Evolutionary conservation across 2,329 filamentous ascomycete species (phyloP).

Genomic region (Fusarium denticulatum): DNA sequence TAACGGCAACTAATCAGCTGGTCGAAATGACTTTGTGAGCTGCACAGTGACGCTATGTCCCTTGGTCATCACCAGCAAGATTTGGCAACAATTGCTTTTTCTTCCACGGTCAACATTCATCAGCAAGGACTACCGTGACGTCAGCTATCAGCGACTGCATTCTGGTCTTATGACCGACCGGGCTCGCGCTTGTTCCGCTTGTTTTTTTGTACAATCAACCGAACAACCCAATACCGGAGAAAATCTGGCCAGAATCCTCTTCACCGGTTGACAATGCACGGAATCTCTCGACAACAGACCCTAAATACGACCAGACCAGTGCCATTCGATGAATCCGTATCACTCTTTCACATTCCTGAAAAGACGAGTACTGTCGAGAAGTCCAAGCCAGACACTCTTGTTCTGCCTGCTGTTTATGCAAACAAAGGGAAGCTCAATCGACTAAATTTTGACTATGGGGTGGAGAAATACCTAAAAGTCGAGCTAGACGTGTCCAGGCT

Average conservation of each 20-base stretch:
- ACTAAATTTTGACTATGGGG: not conserved
- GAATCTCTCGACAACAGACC: not conserved
- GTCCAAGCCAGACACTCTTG: rapidly evolving
- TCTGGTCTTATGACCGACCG: rapidly evolving
- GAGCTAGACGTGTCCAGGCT: not conserved
- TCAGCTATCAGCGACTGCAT: rapidly evolving
- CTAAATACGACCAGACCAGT: not conserved
- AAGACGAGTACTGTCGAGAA: rapidly evolving
- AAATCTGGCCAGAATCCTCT: rapidly evolving
- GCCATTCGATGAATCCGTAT: not conserved
- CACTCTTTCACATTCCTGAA: rapidly evolving
- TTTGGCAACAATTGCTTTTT: too few relatives aligned
- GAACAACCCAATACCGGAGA: too few relatives aligned
- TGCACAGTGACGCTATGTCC: not conserved
- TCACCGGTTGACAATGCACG: not conserved
- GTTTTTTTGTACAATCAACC: too few relatives aligned
- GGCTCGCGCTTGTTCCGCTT: rapidly evolving
- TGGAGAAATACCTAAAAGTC: rapidly evolving
- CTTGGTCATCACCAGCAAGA: not conserved
- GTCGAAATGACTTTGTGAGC: not conserved
- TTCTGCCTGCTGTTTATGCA: not conserved
- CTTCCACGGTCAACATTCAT: rapidly evolving
- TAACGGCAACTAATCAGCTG: rapidly evolving
- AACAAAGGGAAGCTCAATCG: not conserved
- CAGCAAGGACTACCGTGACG: rapidly evolving